Base-by-base conservation (phyloP, 495 filamentous ascomycete species). In the Neurospora sp. region DNA sequence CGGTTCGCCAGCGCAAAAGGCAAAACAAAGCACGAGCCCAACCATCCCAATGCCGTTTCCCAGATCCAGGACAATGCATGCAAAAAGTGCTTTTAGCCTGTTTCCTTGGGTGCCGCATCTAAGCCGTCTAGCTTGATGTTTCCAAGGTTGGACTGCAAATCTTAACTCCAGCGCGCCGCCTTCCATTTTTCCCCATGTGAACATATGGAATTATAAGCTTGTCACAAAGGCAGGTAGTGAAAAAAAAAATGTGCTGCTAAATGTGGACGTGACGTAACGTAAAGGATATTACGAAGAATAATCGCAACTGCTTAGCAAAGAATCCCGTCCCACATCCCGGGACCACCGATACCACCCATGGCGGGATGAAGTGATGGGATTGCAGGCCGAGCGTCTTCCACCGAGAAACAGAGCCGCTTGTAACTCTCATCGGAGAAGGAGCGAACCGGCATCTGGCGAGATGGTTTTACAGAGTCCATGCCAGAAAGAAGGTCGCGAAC, bases 321-420 rank as follows among this genome's bases (percentile, higher is more conserved):
- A 71, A 89, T 85, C 40, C 84, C 87, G 65, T 81, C 79, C 89
- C 89, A 90, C 87, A 90, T 89, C 38, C 88, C 87, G 1, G 87
- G 87, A 22, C 86, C 86, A 42, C 83, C 84, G 27, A 80, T 69
- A 6, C 83, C 82, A 59, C 83, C 81, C 22, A 81, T 78, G 39
- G 81, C 78, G 38, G 81, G 80, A 70, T 85, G 85, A 10, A 81
- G 77, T 7, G 81, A 69, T 12, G 82, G 72, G 37, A 82, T 81
- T 68, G 73, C 80, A 72, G 77, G 61, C 59, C 71, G 74, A 14
- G 73, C 68, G 14, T 79, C 83, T 76, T 86, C 85, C 3, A 84
- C 77, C 14, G 87, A 86, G 81, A 87, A 90, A 81, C 89, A 90
- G 22, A 89, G 80, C 37, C 89, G 84, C 82, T 91, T 91, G 74